A percentile compares a stretch with the other conserved stretches of the same genome.
phyloP scores from a whole-genome alignment of 2,329 filamentous ascomycete species.

The Penicillium sp. region DNA sequence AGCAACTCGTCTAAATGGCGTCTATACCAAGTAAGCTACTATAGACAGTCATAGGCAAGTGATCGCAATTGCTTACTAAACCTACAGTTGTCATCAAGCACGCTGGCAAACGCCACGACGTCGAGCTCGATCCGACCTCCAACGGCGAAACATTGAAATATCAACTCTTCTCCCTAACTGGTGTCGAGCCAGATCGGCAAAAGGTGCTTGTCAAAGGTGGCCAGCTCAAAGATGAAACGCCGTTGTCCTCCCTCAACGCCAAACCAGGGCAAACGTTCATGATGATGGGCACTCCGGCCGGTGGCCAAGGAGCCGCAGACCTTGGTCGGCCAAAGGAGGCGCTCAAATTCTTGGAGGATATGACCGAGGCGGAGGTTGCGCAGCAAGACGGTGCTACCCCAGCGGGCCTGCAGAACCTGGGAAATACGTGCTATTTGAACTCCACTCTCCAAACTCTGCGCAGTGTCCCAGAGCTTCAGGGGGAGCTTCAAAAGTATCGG shows the following conservation, averaged over 20 bases:
- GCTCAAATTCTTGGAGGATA: conserved; percentile 91
- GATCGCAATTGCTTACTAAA: conserved; percentile 20
- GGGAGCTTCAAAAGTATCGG: conserved; percentile 66
- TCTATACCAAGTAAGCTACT: conserved; percentile 53
- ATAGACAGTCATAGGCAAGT: not conserved
- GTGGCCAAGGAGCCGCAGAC: conserved; percentile 56
- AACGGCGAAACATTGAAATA: conserved; percentile 93
- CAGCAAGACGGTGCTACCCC: conserved; percentile 79
- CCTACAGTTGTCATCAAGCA: conserved; percentile 83
- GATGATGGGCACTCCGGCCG: conserved; percentile 91
- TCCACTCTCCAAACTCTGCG: conserved; percentile 90
- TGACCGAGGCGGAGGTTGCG: conserved; percentile 91
- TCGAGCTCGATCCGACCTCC: conserved; percentile 81
- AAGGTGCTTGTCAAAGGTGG: conserved; percentile 94
- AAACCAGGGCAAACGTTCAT: conserved; percentile 86
- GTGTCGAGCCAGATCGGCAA: conserved; percentile 92
- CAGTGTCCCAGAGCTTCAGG: conserved; percentile 84
- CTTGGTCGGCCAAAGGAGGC: conserved; percentile 71
- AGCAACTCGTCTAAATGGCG: conserved; percentile 46
- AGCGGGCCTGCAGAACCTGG: conserved; percentile 83
- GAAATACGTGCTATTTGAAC: conserved; percentile 98
- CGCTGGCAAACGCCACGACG: conserved; percentile 88
- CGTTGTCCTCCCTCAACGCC: conserved; percentile 76
- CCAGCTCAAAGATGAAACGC: conserved; percentile 91
- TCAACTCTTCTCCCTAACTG: conserved; percentile 91